Evolutionary conservation across 768 basidiomycete genomes (phyloP), one percentile per base, ranked within the genome.

Genomic region (Exidia glandulosa): DNA sequence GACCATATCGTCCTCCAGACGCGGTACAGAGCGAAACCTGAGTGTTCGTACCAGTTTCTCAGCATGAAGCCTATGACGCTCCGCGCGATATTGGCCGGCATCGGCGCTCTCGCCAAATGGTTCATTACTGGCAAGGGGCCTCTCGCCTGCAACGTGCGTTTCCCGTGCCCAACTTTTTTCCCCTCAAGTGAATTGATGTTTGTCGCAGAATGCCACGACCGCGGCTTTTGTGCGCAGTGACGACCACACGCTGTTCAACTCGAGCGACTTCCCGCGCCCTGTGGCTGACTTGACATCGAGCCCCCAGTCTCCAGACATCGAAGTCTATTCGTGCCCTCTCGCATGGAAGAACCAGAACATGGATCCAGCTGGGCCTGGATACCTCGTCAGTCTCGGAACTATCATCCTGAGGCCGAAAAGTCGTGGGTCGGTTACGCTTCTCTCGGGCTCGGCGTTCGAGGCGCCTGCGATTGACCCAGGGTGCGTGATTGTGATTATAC

Each of bases 381-480:
- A 45, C 41, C 41, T 45, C 19, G 41, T 23, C 41, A 45, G 41
- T 45, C 16, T 45, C 5, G 41, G 41, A 19, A 45, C 41, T 6
- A 45, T 45, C 41, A 14, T 56, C 77, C 32, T 23, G 52, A 79
- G 79, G 63, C 79, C 79, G 25, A 76, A 74, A 47, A 79, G 78
- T 62, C 61, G 66, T 4, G 79, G 79, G 4, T 73, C 65, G 6
- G 58, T 81, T 56, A 59, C 69, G 32, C 66, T 80, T n/a, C 71
- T 70, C 36, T 79, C 79, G 1, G 61, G 69, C 1, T 64, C 76
- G 45, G 76, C 77, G 13, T 71, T 70, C 64, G 77, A 78, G 10
- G 58, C 66, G 1, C 79, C 79, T 1, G n/a, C 74, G 33, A 72
- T 80, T 16, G 75, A 80, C 59, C 79, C 79, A 23, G 72, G 72